These are phyloP conservation scores for Colletotrichum sp. DNA, from an alignment of 2,329 filamentous ascomycete genomes.

Conservation along the genomic window DNA sequence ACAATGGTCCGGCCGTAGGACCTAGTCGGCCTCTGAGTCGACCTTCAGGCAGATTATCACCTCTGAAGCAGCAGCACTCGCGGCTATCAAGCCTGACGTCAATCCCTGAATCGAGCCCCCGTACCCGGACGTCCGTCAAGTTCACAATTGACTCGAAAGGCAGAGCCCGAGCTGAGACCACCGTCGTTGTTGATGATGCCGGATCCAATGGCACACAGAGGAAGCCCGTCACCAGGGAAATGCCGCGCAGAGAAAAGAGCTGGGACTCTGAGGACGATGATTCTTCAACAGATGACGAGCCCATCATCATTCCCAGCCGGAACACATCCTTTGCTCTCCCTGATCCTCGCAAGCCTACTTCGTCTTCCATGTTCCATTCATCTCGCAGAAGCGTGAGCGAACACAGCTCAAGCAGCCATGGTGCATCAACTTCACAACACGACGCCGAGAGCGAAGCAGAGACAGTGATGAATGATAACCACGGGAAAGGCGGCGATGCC, in stretches of 20 bases:
- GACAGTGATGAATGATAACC: conserved; percentile 56
- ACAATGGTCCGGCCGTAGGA: conserved; percentile 34
- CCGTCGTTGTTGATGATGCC: conserved; percentile 42
- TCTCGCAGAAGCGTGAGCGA: conserved; percentile 56
- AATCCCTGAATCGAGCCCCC: conserved; percentile 59
- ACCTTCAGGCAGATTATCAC: conserved; percentile 54
- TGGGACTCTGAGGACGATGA: conserved; percentile 57
- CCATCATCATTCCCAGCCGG: conserved; percentile 68
- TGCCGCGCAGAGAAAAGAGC: conserved; percentile 32
- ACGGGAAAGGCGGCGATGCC: conserved; percentile 57
- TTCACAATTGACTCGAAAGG: conserved; percentile 69
- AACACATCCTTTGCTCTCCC: conserved; percentile 63
- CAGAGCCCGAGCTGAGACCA: conserved; percentile 61
- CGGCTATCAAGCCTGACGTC: conserved; percentile 59
- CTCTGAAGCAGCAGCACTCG: conserved; percentile 54
- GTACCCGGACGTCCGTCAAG: conserved; percentile 61
- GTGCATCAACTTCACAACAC: conserved; percentile 32
- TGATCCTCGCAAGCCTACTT: conserved; percentile 54
- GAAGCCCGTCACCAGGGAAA: conserved; percentile 25
- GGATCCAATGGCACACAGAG: conserved; percentile 13
- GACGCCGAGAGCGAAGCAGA: conserved; percentile 64
- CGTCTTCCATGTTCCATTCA: conserved; percentile 51
- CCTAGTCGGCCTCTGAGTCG: conserved; percentile 40
- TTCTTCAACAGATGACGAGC: conserved; percentile 68
- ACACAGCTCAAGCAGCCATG: conserved; percentile 47